Base-by-base conservation (phyloP, 129 eudicot species). In the Artemisia tridentata region DNA sequence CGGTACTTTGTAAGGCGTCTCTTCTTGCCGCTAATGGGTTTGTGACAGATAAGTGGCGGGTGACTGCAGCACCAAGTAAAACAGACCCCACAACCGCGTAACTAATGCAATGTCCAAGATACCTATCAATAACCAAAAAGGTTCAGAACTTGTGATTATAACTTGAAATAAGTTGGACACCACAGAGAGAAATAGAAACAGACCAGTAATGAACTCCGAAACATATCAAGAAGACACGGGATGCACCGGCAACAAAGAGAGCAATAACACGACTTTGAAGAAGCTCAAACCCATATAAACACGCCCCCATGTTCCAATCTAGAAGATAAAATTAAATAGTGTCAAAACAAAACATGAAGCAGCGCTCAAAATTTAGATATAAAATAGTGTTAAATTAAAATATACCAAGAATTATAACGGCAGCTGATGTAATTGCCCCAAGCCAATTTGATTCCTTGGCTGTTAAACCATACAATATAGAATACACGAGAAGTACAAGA, bases 301-400 rank as follows among this genome's bases (percentile, higher is more conserved):
- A 95, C 18, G 99, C 95, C 20, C 97, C 99, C 91, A 95, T 85
- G 79, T 95, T 95, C 99, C 99, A 95, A 76, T 95, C 99, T 95
- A 53, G 25, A 67, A 75, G 56, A 15, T 53, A 38, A 63, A 38
- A 73, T 59, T 65, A 41, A 14, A 57, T 5, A 19, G 38, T 23
- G 65, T 76, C 3, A 71, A 45, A 62, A n/a, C 14, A 41, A 52
- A 20, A 73, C 25, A 19, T 17, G 47, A 48, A 75, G 43, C 21
- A 68, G 13, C 16, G 63, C 21, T 34, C 11, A 12, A 25, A 31
- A 46, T 29, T 9, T 46, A 53, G 5, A 6, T 7, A 54, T 23
- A 27, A 27, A 27, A 6, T 59, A 2, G 14, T 25, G 69, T 16
- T n/a, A 12, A 41, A n/a, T 69, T 19, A 27, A 41, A 49, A 63